Evolutionary conservation across 2,329 filamentous ascomycete species (phyloP).

Genomic region (Fusarium pseudocircinatum): DNA sequence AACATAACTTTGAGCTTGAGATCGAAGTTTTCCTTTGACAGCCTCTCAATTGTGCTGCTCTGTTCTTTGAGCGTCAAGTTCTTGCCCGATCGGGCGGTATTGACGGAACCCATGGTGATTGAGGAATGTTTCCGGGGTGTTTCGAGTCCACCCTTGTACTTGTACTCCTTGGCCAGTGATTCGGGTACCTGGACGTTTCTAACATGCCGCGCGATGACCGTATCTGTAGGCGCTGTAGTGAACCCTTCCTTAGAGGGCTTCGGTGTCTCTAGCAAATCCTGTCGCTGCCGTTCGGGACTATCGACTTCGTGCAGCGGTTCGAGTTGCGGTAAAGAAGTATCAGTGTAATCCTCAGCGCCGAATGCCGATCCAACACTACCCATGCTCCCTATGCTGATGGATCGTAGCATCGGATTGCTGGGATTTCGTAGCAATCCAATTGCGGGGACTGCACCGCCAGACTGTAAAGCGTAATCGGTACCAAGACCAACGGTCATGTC

Average conservation of each 20-base stretch:
- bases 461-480: slow-evolving; percentile 83
- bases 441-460: slow-evolving; percentile 76
- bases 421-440: slow-evolving; percentile 59
- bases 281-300: slow-evolving; percentile 50
- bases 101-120: slow-evolving; percentile 54
- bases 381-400: slow-evolving; percentile 88
- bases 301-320: slow-evolving; percentile 62
- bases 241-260: slow-evolving; percentile 65
- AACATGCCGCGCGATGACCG: slow-evolving; percentile 86
- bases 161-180: slow-evolving; percentile 86
- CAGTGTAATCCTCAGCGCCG: slow-evolving; percentile 68
- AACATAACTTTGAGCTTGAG: slow-evolving; percentile 98
- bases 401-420: slow-evolving; percentile 71
- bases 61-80: slow-evolving; percentile 95
- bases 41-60: slow-evolving; percentile 93
- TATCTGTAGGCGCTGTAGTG: slow-evolving; percentile 78
- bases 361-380: slow-evolving; percentile 82
- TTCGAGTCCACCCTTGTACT: slow-evolving; percentile 73
- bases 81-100: slow-evolving; percentile 66
- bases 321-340: slow-evolving; percentile 56
- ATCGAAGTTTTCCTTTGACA: slow-evolving; percentile 98
- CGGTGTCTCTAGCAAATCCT: slow-evolving; percentile 73
- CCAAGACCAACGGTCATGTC: slow-evolving; percentile 75
- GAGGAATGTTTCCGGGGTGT: slow-evolving; percentile 68
- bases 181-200: slow-evolving; percentile 92